Percentiles rank a stretch among this genome's conserved stretches.
Conservation (phyloP, 1,284 basidiomycete species). For the Ceratobasidium sp. region DNA sequence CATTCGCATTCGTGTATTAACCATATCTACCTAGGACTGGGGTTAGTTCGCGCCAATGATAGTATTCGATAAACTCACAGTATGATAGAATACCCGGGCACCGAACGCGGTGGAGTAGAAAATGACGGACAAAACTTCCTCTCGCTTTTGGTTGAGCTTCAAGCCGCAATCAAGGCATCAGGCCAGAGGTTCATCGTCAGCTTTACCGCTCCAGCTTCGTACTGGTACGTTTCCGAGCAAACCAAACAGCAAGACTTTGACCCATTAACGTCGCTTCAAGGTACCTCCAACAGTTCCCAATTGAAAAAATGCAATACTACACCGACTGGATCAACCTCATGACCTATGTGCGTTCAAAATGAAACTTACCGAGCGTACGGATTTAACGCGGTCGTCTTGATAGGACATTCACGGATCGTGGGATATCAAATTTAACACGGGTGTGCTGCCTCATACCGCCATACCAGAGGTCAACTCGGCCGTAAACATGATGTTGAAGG, state of each 20-base stretch:
- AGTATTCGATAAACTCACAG: neutral
- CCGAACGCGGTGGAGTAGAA: conserved; percentile 35
- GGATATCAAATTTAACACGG: conserved; percentile 42
- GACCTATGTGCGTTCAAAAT: conserved; percentile 12
- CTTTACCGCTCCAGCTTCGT: conserved; percentile 38
- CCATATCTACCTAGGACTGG: neutral
- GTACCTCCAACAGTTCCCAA: conserved; percentile 40
- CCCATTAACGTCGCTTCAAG: neutral
- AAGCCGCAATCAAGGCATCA: conserved; percentile 16
- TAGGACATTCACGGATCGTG: conserved; percentile 38
- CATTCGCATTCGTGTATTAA: neutral
- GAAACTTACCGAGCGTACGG: neutral
- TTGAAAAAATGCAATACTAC: conserved; percentile 26
- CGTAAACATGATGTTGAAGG: conserved; percentile 39
- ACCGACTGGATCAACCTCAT: conserved; percentile 43
- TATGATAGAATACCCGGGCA: conserved; percentile 26
- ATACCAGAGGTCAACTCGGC: conserved; percentile 27
- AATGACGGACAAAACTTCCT: conserved; percentile 40
- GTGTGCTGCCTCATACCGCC: conserved; percentile 33
- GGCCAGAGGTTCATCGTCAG: conserved; percentile 16
- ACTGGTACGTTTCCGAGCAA: conserved; percentile 8
- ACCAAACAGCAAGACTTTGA: neutral
- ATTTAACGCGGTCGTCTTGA: neutral
- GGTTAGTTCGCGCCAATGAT: neutral
- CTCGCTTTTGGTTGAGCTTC: conserved; percentile 27